Evolutionary conservation across 2,329 filamentous ascomycete species (phyloP), one percentile per base, ranked within the genome.

Genomic region (Aspergillus spinulosporus): DNA sequence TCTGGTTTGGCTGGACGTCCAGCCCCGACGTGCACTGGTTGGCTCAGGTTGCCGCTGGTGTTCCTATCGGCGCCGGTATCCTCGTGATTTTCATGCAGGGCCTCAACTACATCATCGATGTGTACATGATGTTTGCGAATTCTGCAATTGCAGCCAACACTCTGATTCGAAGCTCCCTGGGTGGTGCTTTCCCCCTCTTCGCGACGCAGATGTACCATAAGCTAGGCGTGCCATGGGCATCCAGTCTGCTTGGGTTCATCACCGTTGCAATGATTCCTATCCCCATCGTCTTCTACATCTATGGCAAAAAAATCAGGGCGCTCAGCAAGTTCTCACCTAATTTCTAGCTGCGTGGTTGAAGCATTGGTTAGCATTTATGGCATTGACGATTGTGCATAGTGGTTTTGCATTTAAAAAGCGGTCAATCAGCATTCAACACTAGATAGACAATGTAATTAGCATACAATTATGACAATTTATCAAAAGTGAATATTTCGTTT

Each of bases 1-100:
- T 80, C 61, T 78, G 76, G 74, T 80, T 79, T 57, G 77, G 72
- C 12, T 81, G 79, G 79, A 73, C 73, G 6, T 74, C 74, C 0
- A 70, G 68, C 49, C 68, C 68, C 2, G 57, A 69, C 31, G 73
- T 77, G 34, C 72, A 68, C 9, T 80, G 77, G 77, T 73, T 78
- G 12, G 71, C 75, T 1, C 76, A 78, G 39, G 74, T 78, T 1
- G 63, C 80, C 3, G 69, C 75, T 3, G 76, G 74, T 2, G 62
- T 78, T 0, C 71, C 71, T 39, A 71, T 78, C 26, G 79, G 78
- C 0, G 73, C 75, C 58, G 71, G 72, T 3, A 68, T 73, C 52
- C 65, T 74, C 54, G 69, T 80, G 21, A 74, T 66, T 55, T 79
- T 72, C 72, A 66, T 73, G 62, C 69, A 72, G 52, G 69, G 68